Evolutionary conservation across 805 yeast species (phyloP), one percentile per base, ranked within the genome.

Genomic region (Candida schatavii): DNA sequence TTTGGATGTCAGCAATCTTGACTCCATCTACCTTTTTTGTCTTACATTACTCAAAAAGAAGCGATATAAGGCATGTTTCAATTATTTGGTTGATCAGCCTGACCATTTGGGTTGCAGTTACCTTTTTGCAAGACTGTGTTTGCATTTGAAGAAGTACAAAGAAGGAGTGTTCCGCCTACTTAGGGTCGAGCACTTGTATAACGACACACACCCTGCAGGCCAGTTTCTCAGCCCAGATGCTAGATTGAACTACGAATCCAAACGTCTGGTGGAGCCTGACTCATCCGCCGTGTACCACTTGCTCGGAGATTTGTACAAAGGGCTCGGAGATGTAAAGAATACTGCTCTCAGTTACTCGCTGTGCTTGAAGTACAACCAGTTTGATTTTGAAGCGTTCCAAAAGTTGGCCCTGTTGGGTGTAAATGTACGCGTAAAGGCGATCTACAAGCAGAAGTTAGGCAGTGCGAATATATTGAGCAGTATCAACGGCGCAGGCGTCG

Each of bases 371-470:
- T 63, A 73, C 47, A 86, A 93, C 56, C 96, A 95, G 14, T 87
- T 72, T 55, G 73, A 88, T 31, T 88, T 93, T 77, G 97, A 88
- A 56, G 88, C 97, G 0, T 81, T 88, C 48, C 88, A 83, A 49
- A 82, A 83, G 33, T 66, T 93, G 37, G 80, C 88, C 52, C 71
- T 73, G 37, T 66, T 84, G 64, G 93, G 95, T 10, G 87, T 84
- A 15, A 77, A 77, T 44, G 73, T 88, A 15, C 78, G 80, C 44
- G 79, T 83, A 4, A 76, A 76, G 47, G 60, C 80, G 0, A 67
- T 81, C 22, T 82, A 70, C 57, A 74, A 72, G 43, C 46, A 49
- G 21, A 46, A 41, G 31, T 23, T 39, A 36, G 15, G 14, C 18
- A 23, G 11, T 23, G 11, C 27, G 10, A 23, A 23, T 11, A 23